Conservation (phyloP, 352 stramenopile genomes). For the Phytophthora boehmeriae region DNA sequence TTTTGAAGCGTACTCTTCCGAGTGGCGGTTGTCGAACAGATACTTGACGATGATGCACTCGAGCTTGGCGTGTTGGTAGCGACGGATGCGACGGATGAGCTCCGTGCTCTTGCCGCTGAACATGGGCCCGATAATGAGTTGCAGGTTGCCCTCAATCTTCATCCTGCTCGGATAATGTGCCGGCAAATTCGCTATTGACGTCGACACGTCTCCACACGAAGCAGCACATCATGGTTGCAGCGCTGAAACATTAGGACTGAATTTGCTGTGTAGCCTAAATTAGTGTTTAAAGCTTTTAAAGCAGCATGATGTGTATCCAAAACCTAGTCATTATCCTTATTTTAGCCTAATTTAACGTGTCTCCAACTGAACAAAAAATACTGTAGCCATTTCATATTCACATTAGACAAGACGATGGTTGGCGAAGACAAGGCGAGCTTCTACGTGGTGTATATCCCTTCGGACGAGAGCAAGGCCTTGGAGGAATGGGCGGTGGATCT, state of each 20-base stretch:
- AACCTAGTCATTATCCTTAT: too few species aligned
- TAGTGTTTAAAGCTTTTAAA: background rate
- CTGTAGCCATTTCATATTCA: background rate
- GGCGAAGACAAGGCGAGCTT: conserved; percentile 61
- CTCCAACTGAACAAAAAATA: too few species aligned
- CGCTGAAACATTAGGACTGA: background rate
- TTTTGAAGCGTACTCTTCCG: conserved; percentile 51
- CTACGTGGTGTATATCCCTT: conserved; percentile 73
- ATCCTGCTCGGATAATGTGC: conserved; percentile 5
- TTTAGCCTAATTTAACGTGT: too few species aligned
- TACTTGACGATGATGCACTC: conserved; percentile 85
- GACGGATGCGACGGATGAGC: conserved; percentile 81
- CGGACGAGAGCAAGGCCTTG: conserved; percentile 55
- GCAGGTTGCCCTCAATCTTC: conserved; percentile 59
- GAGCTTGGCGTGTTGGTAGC: conserved; percentile 82
- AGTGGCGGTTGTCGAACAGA: conserved; percentile 81
- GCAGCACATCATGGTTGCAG: background rate
- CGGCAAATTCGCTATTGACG: conserved; percentile 1
- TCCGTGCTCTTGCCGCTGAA: conserved; percentile 90
- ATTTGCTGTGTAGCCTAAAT: too few species aligned
- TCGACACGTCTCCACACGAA: conserved; percentile 1
- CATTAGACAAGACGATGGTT: conserved; percentile 43
- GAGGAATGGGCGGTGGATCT: conserved; percentile 78
- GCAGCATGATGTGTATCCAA: background rate
- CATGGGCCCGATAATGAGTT: conserved; percentile 89